Percentiles rank a stretch among this genome's conserved stretches.
Evolutionary conservation across 2,329 filamentous ascomycete species (phyloP).

Genomic region (Colletotrichum sansevieriae): DNA sequence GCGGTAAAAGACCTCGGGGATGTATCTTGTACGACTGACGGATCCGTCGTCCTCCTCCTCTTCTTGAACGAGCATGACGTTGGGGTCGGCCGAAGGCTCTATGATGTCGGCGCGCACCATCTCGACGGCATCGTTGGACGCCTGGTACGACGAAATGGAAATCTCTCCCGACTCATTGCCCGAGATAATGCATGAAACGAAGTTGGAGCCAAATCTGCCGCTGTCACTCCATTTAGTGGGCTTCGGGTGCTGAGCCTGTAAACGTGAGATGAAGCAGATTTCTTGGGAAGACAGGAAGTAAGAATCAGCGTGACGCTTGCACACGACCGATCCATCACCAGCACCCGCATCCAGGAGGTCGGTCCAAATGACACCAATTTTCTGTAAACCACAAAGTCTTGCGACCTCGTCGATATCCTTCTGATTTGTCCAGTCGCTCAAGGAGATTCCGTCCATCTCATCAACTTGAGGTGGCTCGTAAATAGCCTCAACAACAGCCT

Average conservation of each 20-base stretch:
- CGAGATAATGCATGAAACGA: constrained; percentile 96
- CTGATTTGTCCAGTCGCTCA: constrained; percentile 88
- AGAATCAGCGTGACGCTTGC: constrained; percentile 95
- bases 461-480: constrained; percentile 95
- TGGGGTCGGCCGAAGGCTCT: constrained; percentile 93
- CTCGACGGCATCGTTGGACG: constrained; percentile 94
- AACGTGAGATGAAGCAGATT: constrained; percentile 86
- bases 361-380: constrained; percentile 94
- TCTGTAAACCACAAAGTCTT: constrained; percentile 84
- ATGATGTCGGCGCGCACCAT: constrained; percentile 97
- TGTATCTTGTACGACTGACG: constrained; percentile 82
- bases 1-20: constrained; percentile 97
- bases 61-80: constrained; percentile 92
- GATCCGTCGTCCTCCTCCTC: constrained; percentile 87
- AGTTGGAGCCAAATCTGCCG: constrained; percentile 93
- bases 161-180: constrained; percentile 92
- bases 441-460: constrained; percentile 88
- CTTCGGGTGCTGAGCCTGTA: constrained; percentile 90
- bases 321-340: constrained; percentile 88
- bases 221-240: constrained; percentile 97
- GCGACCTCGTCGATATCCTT: constrained; percentile 85
- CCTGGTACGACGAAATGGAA: constrained; percentile 90
- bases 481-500: constrained; percentile 96
- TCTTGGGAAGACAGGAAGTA: constrained; percentile 95
- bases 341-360: constrained; percentile 87